These are phyloP conservation scores for Psidium guajava DNA, from an alignment of 345 rosid species.

Conservation along the genomic window DNA sequence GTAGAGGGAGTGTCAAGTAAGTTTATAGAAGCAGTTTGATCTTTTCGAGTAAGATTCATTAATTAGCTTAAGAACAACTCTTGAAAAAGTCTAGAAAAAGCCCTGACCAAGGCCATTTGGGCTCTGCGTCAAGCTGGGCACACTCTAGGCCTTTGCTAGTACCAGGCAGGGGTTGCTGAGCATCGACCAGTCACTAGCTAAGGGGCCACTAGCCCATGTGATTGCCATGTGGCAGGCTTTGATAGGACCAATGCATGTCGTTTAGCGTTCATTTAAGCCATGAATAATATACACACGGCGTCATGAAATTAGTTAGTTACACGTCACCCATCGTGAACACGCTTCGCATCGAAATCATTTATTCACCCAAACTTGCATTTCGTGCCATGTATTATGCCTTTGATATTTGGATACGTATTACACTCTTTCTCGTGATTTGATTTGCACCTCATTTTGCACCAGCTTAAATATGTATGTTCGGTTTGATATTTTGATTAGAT, in stretches of 20 bases:
- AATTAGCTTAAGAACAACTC: background rate
- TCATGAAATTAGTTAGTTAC: background rate
- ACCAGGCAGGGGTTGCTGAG: background rate
- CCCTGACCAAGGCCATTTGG: background rate
- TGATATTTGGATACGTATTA: background rate
- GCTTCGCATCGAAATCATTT: background rate
- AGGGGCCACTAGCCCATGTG: background rate
- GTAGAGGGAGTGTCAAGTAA: too few species aligned
- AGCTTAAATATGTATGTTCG: too few species aligned
- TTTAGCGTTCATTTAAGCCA: background rate
- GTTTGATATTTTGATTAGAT: too few species aligned
- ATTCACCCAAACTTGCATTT: too few species aligned
- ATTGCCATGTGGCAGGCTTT: background rate
- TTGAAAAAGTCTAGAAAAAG: background rate
- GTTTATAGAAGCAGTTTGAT: too few species aligned
- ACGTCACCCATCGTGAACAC: background rate
- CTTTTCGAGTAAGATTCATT: too few species aligned
- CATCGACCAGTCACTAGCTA: background rate
- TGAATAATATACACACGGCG: background rate
- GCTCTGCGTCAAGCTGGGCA: background rate
- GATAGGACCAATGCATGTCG: rapidly evolving
- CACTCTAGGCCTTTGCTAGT: background rate
- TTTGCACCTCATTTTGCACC: too few species aligned
- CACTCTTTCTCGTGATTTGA: too few species aligned
- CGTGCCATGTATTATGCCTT: background rate